Evolutionary conservation across 768 basidiomycete genomes (phyloP), one percentile per base, ranked within the genome.

Genomic region (Leccinum ochraceum): DNA sequence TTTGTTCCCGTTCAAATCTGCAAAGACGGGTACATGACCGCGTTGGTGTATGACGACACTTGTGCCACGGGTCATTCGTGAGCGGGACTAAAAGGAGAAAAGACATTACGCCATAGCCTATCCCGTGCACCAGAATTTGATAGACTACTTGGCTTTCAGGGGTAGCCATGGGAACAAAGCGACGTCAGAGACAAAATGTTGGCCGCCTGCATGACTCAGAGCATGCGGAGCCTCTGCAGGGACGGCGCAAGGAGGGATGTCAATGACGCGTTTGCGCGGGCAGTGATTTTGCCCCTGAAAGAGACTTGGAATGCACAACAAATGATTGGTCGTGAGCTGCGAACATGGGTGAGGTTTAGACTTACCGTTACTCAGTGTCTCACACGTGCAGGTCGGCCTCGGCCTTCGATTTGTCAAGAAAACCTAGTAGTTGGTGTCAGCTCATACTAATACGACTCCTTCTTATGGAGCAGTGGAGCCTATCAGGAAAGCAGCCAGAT

Each of bases 131-230:
- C 86, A 65, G 88, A 11, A 7, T 42, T 30, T 53, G 32, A 52
- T 14, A 81, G n/a, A 37, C 81, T 79, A 88, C 86, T 78, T 68
- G 54, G 77, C 36, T 79, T 76, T 28, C 88, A 79, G 75, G 92
- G 22, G 26, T 50, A 14, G 20, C 26, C n/a, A 52, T 53, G 32
- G 34, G 34, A 36, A 26, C n/a, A 24, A 53, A 3, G 88, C 85
- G 59, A 89, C 90, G 39, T 90, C 89, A 65, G 95, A 88, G 34
- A 53, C 14, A 36, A 6, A 94, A 49, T 26, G 6, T 26, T 83
- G 63, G 88, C 84, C 11, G 92, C 88, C 52, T 87, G 85, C 58
- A 94, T 83, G 67, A 91, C 74, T 55, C 86, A 86, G 68, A 95
- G 80, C 37, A 79, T 32, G 79, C 10, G 87, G 87, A 26, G 71